A percentile compares a stretch with the other conserved stretches of the same genome.
phyloP scores from a whole-genome alignment of 345 rosid species.

The Eucalyptus albens region DNA sequence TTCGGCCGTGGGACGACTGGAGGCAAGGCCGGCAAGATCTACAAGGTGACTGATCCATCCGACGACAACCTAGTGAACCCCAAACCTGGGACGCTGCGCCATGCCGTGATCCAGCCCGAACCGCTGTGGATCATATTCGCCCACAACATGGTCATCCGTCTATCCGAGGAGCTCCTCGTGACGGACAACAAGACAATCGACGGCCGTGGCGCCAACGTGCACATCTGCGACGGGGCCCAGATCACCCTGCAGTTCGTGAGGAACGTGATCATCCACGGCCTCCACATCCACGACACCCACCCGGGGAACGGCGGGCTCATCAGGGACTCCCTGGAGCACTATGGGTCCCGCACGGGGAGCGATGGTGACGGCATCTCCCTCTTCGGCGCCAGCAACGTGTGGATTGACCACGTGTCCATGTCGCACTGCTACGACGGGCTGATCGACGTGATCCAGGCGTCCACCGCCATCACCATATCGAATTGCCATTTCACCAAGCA shows the following conservation, averaged over 20 bases:
- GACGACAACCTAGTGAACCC: slow-evolving; percentile 30
- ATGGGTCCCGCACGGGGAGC: slow-evolving; percentile 36
- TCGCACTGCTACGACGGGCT: slow-evolving; percentile 55
- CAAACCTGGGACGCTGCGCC: slow-evolving; percentile 13
- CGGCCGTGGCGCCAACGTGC: slow-evolving; percentile 53
- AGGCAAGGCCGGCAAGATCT: slow-evolving; percentile 44
- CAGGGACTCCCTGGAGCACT: slow-evolving; percentile 45
- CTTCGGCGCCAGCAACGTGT: slow-evolving; percentile 46
- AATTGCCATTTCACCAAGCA: slow-evolving; percentile 74
- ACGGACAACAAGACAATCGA: slow-evolving; percentile 62
- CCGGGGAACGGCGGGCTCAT: slow-evolving; percentile 42
- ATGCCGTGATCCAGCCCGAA: slow-evolving; percentile 20
- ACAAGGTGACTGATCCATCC: slow-evolving; percentile 45
- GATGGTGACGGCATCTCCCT: slow-evolving; percentile 82
- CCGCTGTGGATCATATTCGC: slow-evolving; percentile 54
- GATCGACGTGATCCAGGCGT: slow-evolving; percentile 54
- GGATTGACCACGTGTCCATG: slow-evolving; percentile 80
- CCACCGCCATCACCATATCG: slow-evolving; percentile 74
- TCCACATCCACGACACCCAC: slow-evolving; percentile 50
- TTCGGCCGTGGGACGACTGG: slow-evolving; percentile 54
- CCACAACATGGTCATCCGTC: slow-evolving; percentile 44
- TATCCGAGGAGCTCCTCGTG: slow-evolving; percentile 53
- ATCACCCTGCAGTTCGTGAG: slow-evolving; percentile 39
- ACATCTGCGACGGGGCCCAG: slow-evolving; percentile 38
- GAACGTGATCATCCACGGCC: slow-evolving; percentile 58